Base-by-base conservation (phyloP, 2,329 filamentous ascomycete species). In the Trichoderma citrinoviride region DNA sequence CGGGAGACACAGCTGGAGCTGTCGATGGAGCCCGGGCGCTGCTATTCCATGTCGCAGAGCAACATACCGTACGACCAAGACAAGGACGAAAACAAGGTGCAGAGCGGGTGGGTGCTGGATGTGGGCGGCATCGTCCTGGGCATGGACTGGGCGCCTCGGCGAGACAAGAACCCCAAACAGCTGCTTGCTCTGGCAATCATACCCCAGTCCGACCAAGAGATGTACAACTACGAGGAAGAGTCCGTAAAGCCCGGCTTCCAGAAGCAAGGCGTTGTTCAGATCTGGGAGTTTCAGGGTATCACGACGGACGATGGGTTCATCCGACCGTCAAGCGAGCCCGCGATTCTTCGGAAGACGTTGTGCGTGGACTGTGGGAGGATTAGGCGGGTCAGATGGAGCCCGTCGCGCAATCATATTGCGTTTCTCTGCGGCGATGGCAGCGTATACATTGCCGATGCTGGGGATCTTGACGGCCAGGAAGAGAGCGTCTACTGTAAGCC, bases 321-420 rank as follows among this genome's bases (percentile, higher is more conserved):
- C 57, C 73, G 71, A 43, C 79, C 77, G 37, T 76, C 75, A n/a
- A 69, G 67, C 37, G 67, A 70, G 7, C 68, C 70, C 3, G 80
- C 83, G 0, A 75, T 69, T n/a, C 73, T 83, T 5, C 72, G 75
- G 0, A 76, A 77, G 52, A 80, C 80, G 3, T 68, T 83, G 25
- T 84, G 82, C 66, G 78, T 84, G 17, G 77, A 82, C 44, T 82
- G 78, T 75, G 84, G 85, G 2, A 78, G 83, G 46, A 80, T 79
- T 1, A 79, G 76, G 64, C 79, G 81, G 37, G 73, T 87, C 33
- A 79, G 79, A 66, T 87, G 85, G 83, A 85, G 83, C 63, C 83
- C 84, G 0, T 74, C 82, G 0, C 78, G 66, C 74, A 80, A 50
- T 50, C 84, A 69, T 68, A 65, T 86, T 27, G 84, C 81, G 2